Evolutionary conservation across 257 asterid species (phyloP).

Genomic region (Nicotiana otophora): DNA sequence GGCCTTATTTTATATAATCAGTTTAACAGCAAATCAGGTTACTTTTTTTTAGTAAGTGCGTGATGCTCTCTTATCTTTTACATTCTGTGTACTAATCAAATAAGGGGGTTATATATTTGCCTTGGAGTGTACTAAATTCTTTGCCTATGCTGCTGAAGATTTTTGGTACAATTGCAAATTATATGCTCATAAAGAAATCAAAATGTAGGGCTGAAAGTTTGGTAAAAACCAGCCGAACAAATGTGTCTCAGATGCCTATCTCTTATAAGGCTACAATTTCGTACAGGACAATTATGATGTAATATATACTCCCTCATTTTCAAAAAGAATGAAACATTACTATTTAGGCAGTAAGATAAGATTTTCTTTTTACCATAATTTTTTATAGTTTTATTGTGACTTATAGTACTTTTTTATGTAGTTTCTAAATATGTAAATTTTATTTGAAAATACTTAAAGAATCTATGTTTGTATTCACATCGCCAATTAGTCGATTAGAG

Average conservation of each 20-base stretch:
- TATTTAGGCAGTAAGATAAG: no score
- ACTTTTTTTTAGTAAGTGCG: not conserved
- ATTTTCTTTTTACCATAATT: no score
- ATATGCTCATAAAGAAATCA: not conserved
- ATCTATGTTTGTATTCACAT: no score
- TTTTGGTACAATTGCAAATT: not conserved
- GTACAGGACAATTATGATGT: no score
- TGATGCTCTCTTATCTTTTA: no score
- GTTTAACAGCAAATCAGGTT: not conserved
- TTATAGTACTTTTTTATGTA: no score
- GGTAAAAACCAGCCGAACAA: not conserved
- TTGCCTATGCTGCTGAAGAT: not conserved
- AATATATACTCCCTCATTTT: no score
- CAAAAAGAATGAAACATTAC: no score
- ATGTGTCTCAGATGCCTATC: not conserved
- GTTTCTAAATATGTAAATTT: no score
- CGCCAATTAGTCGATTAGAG: no score
- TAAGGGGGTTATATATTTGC: not conserved
- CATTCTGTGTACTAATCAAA: not conserved
- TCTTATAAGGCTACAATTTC: not conserved
- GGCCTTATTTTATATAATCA: not conserved
- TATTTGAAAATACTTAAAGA: no score
- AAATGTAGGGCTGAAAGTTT: not conserved
- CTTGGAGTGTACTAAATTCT: not conserved
- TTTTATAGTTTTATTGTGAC: no score